phyloP scores from a whole-genome alignment of 495 filamentous ascomycete species.

The Podospora appendiculata region DNA sequence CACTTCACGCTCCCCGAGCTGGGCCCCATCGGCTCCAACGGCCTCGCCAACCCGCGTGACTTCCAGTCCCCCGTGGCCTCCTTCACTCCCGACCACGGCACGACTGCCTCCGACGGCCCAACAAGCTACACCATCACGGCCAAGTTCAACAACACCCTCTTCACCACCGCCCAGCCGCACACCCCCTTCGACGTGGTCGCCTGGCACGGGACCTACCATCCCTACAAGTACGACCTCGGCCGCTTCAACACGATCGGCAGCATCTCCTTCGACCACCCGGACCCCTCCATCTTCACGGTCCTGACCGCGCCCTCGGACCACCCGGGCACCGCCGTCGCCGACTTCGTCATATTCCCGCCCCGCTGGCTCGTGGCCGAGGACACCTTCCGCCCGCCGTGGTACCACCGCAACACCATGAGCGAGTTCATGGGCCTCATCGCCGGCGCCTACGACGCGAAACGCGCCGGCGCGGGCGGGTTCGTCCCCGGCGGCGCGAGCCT shows the following conservation, averaged over 20 bases:
- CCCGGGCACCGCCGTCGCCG: conserved; percentile 63
- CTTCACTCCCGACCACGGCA: conserved; percentile 55
- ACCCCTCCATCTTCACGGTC: conserved; percentile 78
- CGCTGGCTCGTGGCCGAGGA: conserved; percentile 72
- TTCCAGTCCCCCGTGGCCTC: conserved; percentile 77
- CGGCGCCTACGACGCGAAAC: conserved; percentile 54
- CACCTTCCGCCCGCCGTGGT: conserved; percentile 79
- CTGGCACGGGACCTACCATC: conserved; percentile 76
- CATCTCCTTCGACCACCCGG: conserved; percentile 71
- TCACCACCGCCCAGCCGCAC: conserved; percentile 62
- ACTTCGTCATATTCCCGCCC: conserved; percentile 80
- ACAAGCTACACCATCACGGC: conserved; percentile 53
- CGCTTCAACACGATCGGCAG: conserved; percentile 72
- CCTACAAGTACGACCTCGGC: conserved; percentile 81
- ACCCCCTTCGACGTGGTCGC: conserved; percentile 79
- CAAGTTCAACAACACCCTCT: conserved; percentile 77
- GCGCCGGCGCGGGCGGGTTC: conserved; percentile 46
- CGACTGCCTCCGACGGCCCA: conserved; percentile 28
- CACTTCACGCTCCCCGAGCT: conserved; percentile 83
- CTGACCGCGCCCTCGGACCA: conserved; percentile 59
- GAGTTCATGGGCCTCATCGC: conserved; percentile 72
- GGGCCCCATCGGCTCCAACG: conserved; percentile 81
- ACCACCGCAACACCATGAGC: conserved; percentile 80
- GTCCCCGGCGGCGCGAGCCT: conserved; percentile 48
- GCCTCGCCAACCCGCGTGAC: conserved; percentile 81